Evolutionary conservation across 345 rosid genomes (phyloP), one percentile per base, ranked within the genome.

Genomic region (Salix koriyanagi): DNA sequence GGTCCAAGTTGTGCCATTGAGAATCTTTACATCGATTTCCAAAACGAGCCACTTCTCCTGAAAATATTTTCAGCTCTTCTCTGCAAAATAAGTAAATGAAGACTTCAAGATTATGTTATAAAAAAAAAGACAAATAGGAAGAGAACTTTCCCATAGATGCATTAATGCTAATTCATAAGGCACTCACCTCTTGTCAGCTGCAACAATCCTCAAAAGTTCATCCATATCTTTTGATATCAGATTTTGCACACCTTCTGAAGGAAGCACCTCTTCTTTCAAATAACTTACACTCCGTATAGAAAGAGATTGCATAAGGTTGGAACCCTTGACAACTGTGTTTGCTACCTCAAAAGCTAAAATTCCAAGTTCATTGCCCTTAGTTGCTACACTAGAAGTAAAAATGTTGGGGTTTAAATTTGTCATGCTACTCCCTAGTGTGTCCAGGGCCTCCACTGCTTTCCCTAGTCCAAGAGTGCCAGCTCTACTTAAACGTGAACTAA

Each of bases 1-100:
- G 98, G 70, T 94, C 94, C 79, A 94, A 85, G 84, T 89, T 90
- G 90, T 96, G 99, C 95, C 93, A 96, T 75, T 96, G 98, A 81
- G 97, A 93, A 89, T 96, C 99, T 87, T 93, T 94, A 79, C 97
- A 90, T 79, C 90, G 93, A 81, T 94, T 93, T 74, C 99, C 99
- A 79, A 96, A 96, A 65, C 99, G 98, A 69, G 91, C 95, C 86
- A 96, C 99, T 79, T 96, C 99, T 75, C 97, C 87, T 13, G 96
- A 86, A 76, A 96, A 96, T 56, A 96, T 80, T 85, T 85, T 91
- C 77, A 94, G 82, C 78, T 92, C 99, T 76, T 96, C 98, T 86
- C 99, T 96, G 90, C 39, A 67, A 73, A 72, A 18, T 67, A 58
- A 70, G 19, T 64, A 52, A 18, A 67, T 6, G 41, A 68, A 11